Evolutionary conservation across 2,329 filamentous ascomycete species (phyloP), one percentile per base, ranked within the genome.

Genomic region (Lecanicillium sp.): DNA sequence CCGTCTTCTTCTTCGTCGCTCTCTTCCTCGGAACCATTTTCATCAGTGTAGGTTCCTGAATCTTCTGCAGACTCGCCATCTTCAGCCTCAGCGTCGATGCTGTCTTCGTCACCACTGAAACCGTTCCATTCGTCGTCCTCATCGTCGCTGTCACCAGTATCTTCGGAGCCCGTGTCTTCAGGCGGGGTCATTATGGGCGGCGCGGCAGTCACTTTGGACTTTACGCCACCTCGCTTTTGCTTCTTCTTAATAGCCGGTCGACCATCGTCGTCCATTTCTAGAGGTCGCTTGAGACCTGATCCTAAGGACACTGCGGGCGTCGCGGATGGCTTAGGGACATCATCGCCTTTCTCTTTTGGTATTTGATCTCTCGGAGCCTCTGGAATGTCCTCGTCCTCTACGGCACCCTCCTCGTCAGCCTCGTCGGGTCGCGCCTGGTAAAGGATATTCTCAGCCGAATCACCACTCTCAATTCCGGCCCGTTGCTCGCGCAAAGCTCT

Each of bases 201-300:
- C 5, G 58, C 47, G 2, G 68, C 46, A 2, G 75, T 66, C 14
- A 71, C 50, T 44, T 74, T 81, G 3, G 70, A 71, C 44, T 72
- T 70, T 13, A 80, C 63, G 4, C 75, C 71, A 57, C 80, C 69
- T 59, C 81, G 72, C 48, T 82, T 83, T 59, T 90, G 88, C 37
- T 87, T 75, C 56, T 87, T 92, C 53, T 84, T 82, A 37, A 96
- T 78, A 3, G 95, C 68, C 0, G 90, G 92, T 40, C 78, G 78
- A 6, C 90, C 87, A 42, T 82, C 78, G 2, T 85, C 79, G 45
- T 86, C 87, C 9, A 87, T 49, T 32, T 94, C 85, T 9, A 98
- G 67, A 2, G 89, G 87, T 30, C 89, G 75, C 58, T 96, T 96
- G 43, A 98, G 61, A 6, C 92, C 92, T 44, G 80, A 82, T 15